Evolutionary conservation across 345 rosid genomes (phyloP).

Genomic region (Ceriops decandra): DNA sequence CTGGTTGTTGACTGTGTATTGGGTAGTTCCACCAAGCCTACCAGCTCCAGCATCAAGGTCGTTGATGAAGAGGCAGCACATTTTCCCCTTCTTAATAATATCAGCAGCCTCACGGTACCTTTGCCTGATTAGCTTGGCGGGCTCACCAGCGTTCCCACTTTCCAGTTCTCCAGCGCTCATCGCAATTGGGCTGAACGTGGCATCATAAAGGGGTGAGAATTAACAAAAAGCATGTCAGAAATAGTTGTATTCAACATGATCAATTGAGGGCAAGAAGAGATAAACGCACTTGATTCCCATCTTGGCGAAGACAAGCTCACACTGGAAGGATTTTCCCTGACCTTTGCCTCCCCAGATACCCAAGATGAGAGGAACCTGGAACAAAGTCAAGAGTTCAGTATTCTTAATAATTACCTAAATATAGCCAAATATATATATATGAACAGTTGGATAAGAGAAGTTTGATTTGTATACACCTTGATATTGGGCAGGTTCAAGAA

Average conservation of each 20-base stretch:
- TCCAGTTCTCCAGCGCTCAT: slow-evolving; percentile 99
- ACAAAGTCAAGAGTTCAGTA: background rate
- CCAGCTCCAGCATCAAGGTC: slow-evolving; percentile 99
- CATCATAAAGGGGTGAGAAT: too few relatives aligned
- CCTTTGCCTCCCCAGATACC: slow-evolving; percentile 99
- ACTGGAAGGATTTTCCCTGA: slow-evolving; percentile 97
- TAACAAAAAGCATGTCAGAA: too few relatives aligned
- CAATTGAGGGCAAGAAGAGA: background rate
- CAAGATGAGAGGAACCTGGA: slow-evolving; percentile 87
- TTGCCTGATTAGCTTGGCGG: slow-evolving; percentile 92
- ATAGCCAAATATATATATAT: background rate
- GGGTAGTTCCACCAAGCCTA: slow-evolving; percentile 93
- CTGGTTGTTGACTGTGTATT: slow-evolving; percentile 97
- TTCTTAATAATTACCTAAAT: background rate
- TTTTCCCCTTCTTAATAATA: slow-evolving; percentile 87
- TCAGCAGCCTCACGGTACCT: slow-evolving; percentile 99
- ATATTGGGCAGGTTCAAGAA: slow-evolving; percentile 88
- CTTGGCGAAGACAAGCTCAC: slow-evolving; percentile 97
- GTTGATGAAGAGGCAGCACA: slow-evolving; percentile 93
- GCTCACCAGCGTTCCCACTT: slow-evolving; percentile 96
- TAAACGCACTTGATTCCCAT: slow-evolving; percentile 91
- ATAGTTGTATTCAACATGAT: background rate
- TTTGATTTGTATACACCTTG: slow-evolving; percentile 42
- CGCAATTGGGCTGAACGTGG: slow-evolving; percentile 78
- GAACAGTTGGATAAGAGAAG: background rate